phyloP scores from a whole-genome alignment of 2,329 filamentous ascomycete species.

The Zasmidium angulare region DNA sequence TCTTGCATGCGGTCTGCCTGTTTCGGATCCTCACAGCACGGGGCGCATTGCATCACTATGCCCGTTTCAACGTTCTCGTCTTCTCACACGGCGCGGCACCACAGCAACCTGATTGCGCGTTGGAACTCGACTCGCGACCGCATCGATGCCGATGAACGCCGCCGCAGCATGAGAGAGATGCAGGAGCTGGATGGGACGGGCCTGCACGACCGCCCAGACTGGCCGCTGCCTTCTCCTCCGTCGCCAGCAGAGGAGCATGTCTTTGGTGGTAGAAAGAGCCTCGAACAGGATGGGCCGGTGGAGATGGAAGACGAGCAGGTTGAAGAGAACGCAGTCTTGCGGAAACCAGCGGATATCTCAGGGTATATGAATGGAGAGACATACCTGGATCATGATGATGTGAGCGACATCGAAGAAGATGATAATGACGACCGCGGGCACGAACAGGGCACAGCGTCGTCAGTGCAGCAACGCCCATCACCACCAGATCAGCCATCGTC shows the following conservation, averaged over 20 bases:
- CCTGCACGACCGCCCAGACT: slow-evolving; percentile 29
- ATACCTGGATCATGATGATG: slow-evolving; percentile 18
- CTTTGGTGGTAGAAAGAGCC: slow-evolving; percentile 4
- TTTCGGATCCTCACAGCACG: slow-evolving; percentile 18
- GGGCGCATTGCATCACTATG: slow-evolving; percentile 26
- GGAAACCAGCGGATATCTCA: slow-evolving; percentile 23
- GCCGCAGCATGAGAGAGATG: slow-evolving; percentile 24
- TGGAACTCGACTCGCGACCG: slow-evolving; percentile 31
- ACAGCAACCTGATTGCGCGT: slow-evolving; percentile 24
- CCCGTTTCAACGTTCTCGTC: slow-evolving; percentile 31
- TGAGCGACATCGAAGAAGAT: slow-evolving; percentile 28
- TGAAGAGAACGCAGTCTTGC: slow-evolving; percentile 22
- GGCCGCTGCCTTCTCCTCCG: slow-evolving; percentile 25
- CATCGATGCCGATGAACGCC: slow-evolving; percentile 30
- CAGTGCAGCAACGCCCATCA: neutral
- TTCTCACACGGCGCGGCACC: slow-evolving; percentile 18
- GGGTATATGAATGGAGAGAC: slow-evolving; percentile 18
- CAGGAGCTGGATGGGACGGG: slow-evolving; percentile 33
- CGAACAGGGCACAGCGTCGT: neutral
- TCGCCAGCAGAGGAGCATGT: neutral
- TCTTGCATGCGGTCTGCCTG: slow-evolving; percentile 19
- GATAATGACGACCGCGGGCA: slow-evolving; percentile 6
- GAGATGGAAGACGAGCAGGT: slow-evolving; percentile 21
- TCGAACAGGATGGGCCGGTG: slow-evolving; percentile 9
- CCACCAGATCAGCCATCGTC: neutral